Evolutionary conservation across 2,329 filamentous ascomycete genomes (phyloP), one percentile per base, ranked within the genome.

Genomic region (Myriosclerotinia curreyana): DNA sequence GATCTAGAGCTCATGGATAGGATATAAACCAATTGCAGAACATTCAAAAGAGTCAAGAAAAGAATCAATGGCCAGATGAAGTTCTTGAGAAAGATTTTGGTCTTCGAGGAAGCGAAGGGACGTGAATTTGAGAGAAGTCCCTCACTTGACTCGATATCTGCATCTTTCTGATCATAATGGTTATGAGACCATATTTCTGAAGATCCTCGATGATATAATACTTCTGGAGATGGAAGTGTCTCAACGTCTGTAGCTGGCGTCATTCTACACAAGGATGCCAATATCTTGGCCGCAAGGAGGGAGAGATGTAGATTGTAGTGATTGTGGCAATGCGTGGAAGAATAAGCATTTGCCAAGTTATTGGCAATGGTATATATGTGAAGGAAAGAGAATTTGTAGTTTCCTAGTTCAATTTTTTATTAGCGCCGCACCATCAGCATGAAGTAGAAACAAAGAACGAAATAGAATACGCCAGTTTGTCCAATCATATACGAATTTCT

Each of bases 341-440:
- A 25, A 38, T 20, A 53, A 53, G 51, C 36, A 22, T 22, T 53
- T 53, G 51, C 51, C 51, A 53, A 53, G 51, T 53, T 53, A 54
- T 40, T 38, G 36, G 36, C 36, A 14, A 38, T 14, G 36, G 12
- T 14, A 1, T 12, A 31, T 38, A 38, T 38, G 36, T 38, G 36
- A 38, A 9, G 12, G 36, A 38, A 38, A 14, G 9, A 38, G 9
- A 12, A 3, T 38, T 38, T 38, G 12, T 38, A 14, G 36, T 11
- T 38, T 38, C 11, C 36, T 38, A 38, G 36, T 38, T 38, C 36
- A 38, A 38, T 38, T 38, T 2, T 38, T 14, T 14, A 11, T 38
- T 38, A 31, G 28, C 5, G 28, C 28, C 36, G 12, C 9, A 38
- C 12, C 36, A 38, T 38, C 8, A 11, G 36, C 36, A 38, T 38